Conservation (phyloP, 495 filamentous ascomycete species). For the Jackrogersella minutella region DNA sequence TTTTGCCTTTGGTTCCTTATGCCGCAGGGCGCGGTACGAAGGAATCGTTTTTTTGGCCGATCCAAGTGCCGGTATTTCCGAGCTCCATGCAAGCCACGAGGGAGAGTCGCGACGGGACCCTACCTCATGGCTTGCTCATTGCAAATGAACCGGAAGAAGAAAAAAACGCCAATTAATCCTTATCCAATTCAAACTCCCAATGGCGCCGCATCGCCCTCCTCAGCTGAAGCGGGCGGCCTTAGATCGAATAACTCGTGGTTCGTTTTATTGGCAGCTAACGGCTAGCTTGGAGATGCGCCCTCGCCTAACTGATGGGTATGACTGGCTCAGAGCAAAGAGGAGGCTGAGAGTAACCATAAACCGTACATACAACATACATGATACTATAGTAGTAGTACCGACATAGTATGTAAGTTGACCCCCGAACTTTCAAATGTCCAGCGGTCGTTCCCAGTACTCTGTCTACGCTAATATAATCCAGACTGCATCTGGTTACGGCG, state of each 20-base stretch:
- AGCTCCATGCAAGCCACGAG: constrained; percentile 39
- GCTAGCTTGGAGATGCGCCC: not conserved
- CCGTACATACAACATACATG: too few species aligned
- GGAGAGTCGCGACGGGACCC: constrained; percentile 29
- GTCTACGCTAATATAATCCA: constrained; percentile 36
- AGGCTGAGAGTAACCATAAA: constrained; percentile 27
- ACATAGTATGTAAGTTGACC: not conserved
- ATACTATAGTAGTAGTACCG: too few species aligned
- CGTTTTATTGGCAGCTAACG: constrained; percentile 1
- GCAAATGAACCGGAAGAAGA: too few species aligned
- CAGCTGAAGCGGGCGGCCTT: not conserved
- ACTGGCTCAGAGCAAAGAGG: constrained; percentile 1
- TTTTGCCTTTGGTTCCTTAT: too few species aligned
- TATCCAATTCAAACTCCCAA: not conserved
- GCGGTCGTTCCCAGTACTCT: constrained; percentile 14
- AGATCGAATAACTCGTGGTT: not conserved
- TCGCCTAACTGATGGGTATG: not conserved
- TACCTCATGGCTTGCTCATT: too few species aligned
- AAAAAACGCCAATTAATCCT: not conserved
- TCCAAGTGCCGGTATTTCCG: constrained; percentile 34
- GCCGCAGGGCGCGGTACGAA: too few species aligned
- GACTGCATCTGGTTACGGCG: constrained; percentile 18
- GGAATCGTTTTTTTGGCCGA: not conserved
- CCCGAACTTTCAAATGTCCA: not conserved
- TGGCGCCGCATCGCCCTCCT: not conserved